Conservation (phyloP, 164 flowering plant genomes). For the Magnolia officinalis region DNA sequence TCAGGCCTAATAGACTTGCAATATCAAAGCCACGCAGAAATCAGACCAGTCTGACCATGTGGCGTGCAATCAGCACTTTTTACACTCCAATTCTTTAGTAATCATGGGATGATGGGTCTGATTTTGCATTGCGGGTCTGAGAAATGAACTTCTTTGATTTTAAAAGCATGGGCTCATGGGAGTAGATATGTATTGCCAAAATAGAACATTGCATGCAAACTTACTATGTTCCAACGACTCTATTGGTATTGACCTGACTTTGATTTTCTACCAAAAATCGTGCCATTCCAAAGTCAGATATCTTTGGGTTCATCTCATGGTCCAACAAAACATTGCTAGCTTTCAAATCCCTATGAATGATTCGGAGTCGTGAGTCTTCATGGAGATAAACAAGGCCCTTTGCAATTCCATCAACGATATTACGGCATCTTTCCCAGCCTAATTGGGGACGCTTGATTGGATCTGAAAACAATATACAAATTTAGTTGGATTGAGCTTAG, state of each 20-base stretch:
- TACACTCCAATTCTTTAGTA: no score
- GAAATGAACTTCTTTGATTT: no score
- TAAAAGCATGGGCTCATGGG: no score
- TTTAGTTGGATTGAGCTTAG: no score
- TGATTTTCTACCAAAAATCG: constrained; percentile 20
- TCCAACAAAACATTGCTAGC: constrained; percentile 31
- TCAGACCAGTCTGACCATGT: no score
- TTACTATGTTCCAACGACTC: constrained; percentile 32
- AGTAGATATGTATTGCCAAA: no score
- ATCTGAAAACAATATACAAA: background rate
- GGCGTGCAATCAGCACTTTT: no score
- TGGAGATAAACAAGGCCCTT: constrained; percentile 36
- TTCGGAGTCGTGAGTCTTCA: constrained; percentile 25
- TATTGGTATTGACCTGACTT: constrained; percentile 18
- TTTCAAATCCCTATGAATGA: constrained; percentile 37
- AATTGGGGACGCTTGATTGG: constrained; percentile 6
- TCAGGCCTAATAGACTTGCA: constrained; percentile 13
- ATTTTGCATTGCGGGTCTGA: no score
- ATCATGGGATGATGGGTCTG: no score
- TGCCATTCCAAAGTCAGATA: constrained; percentile 36
- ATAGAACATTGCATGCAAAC: background rate
- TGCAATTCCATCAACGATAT: constrained; percentile 25
- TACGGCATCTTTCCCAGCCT: constrained; percentile 25
- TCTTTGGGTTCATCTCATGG: constrained; percentile 25
- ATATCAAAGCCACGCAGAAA: no score